These are phyloP conservation scores for Cutaneotrichosporon sp. DNA, from an alignment of 1,284 basidiomycete genomes.

Conservation along the genomic window DNA sequence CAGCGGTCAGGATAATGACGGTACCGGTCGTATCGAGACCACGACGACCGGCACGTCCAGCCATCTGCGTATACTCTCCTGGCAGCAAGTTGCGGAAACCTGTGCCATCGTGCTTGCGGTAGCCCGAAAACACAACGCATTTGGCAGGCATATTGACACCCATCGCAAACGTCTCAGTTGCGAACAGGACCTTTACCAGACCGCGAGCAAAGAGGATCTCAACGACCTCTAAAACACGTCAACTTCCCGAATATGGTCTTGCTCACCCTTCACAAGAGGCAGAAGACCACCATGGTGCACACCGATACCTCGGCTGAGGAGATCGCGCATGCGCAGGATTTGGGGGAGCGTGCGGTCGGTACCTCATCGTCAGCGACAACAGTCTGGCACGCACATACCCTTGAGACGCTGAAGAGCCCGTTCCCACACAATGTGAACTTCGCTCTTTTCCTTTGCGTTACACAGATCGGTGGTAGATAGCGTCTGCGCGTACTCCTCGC, in stretches of 20 bases:
- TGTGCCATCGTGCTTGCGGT: slow-evolving; percentile 92
- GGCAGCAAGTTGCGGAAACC: slow-evolving; percentile 82
- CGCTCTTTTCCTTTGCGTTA: slow-evolving; percentile 82
- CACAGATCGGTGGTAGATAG: slow-evolving; percentile 85
- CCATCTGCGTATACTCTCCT: slow-evolving; percentile 96
- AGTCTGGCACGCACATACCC: slow-evolving; percentile 53
- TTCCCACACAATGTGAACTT: slow-evolving; percentile 91
- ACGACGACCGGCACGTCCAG: slow-evolving; percentile 92
- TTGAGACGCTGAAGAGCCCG: slow-evolving; percentile 85
- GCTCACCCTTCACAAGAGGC: slow-evolving; percentile 86
- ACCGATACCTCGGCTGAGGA: slow-evolving; percentile 88
- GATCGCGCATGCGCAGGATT: slow-evolving; percentile 83
- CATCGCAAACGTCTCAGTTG: slow-evolving; percentile 99
- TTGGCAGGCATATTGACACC: slow-evolving; percentile 99
- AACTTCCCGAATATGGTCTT: slow-evolving; percentile 54
- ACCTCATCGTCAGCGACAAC: slow-evolving; percentile 51
- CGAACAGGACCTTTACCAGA: slow-evolving; percentile 93
- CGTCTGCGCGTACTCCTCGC: slow-evolving; percentile 91
- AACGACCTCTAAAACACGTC: slow-evolving; percentile 72
- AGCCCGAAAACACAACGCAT: slow-evolving; percentile 93
- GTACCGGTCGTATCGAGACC: slow-evolving; percentile 96
- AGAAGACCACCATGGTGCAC: slow-evolving; percentile 96
- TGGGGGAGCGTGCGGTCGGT: slow-evolving; percentile 93
- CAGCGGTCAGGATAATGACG: slow-evolving; percentile 81
- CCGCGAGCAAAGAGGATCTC: slow-evolving; percentile 95